Evolutionary conservation across 331 rosid genomes (phyloP).

Genomic region (Pyrus hybrid): DNA sequence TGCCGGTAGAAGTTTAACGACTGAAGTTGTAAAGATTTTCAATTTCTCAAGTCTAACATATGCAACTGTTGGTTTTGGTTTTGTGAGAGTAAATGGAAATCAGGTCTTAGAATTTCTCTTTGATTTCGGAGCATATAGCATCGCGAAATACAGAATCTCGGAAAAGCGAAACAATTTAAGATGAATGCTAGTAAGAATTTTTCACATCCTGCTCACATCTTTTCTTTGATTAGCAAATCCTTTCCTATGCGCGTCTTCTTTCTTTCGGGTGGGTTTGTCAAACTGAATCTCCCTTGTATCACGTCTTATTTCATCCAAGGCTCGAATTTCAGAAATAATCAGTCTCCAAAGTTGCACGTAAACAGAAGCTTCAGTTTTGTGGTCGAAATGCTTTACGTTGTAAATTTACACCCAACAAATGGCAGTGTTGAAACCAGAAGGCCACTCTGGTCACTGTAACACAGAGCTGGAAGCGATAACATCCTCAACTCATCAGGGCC

Average conservation of each 20-base stretch:
- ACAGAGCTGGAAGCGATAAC: not conserved
- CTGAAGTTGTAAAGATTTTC: not conserved
- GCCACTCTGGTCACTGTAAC: not conserved
- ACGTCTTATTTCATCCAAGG: not conserved
- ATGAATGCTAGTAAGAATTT: not conserved
- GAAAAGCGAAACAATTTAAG: not conserved
- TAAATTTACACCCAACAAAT: not conserved
- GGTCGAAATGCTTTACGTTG: not conserved
- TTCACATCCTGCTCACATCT: not conserved
- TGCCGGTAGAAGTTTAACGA: not conserved
- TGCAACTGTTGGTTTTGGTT: not conserved
- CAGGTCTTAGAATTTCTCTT: not conserved
- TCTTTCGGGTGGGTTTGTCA: not conserved
- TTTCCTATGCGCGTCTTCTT: too few relatives aligned
- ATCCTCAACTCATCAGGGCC: not conserved
- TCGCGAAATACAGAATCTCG: not conserved
- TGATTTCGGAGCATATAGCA: too few relatives aligned
- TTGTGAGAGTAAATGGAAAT: not conserved
- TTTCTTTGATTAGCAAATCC: too few relatives aligned
- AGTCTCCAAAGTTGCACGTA: not conserved
- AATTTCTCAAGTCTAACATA: not conserved
- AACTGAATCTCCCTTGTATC: not conserved
- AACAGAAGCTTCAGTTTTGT: not conserved
- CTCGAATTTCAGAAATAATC: not conserved
- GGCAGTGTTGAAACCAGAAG: not conserved